Evolutionary conservation across 2,329 filamentous ascomycete genomes (phyloP).

Genomic region (Periglandula ipomoeae): DNA sequence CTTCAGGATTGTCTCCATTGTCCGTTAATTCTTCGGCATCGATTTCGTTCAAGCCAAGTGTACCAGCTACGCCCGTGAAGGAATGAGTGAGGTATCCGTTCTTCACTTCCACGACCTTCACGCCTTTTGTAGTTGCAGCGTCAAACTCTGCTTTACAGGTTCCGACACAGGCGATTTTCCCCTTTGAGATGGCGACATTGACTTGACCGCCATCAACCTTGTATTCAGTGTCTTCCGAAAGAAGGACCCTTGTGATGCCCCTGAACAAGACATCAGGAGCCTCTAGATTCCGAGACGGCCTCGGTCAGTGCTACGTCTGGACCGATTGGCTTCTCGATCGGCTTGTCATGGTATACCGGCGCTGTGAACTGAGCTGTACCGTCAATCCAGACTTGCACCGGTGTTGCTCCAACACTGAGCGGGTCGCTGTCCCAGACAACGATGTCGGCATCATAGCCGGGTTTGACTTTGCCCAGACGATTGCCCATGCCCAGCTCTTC

Average conservation of each 20-base stretch:
- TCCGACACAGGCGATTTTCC: constrained; percentile 49
- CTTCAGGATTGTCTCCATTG: constrained; percentile 35
- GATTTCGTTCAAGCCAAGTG: constrained; percentile 55
- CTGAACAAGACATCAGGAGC: constrained; percentile 41
- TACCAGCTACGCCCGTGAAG: constrained; percentile 51
- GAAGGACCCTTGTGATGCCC: constrained; percentile 42
- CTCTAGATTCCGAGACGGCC: constrained; percentile 30
- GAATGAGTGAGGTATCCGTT: constrained; percentile 53
- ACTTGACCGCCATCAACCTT: constrained; percentile 26
- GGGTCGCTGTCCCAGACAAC: constrained; percentile 57
- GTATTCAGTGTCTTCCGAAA: constrained; percentile 32
- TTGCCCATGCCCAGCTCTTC: constrained; percentile 47
- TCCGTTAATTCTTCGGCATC: constrained; percentile 45
- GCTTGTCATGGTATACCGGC: constrained; percentile 46
- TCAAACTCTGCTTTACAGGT: constrained; percentile 36
- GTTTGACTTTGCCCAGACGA: constrained; percentile 51
- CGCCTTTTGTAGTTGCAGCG: constrained; percentile 22
- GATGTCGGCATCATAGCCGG: constrained; percentile 52
- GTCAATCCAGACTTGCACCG: constrained; percentile 56
- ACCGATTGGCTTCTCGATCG: constrained; percentile 27
- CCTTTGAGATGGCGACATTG: constrained; percentile 42
- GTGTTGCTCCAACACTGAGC: constrained; percentile 48
- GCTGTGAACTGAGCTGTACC: constrained; percentile 44
- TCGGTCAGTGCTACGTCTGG: constrained; percentile 31
- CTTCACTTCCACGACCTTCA: constrained; percentile 35